Conservation (phyloP, 768 basidiomycete species). For the Polyporus arcularius region DNA sequence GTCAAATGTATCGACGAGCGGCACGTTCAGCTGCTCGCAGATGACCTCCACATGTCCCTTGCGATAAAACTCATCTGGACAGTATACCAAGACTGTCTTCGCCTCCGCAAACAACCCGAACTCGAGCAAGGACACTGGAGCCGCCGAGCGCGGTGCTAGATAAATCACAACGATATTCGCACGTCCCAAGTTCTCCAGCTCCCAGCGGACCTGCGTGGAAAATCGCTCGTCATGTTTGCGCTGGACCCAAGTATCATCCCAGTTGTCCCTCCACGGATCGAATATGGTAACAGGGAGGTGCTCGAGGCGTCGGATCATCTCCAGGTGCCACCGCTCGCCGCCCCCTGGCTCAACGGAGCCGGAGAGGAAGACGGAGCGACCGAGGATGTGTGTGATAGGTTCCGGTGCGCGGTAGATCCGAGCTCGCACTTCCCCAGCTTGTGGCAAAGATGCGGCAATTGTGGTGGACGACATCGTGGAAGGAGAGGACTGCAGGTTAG, state of each 20-base stretch:
- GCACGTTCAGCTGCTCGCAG: neutral
- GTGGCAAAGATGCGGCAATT: neutral
- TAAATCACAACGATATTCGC: neutral
- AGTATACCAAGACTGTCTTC: neutral
- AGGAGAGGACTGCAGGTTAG: too few species aligned
- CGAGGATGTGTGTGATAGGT: neutral
- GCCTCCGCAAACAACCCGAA: neutral
- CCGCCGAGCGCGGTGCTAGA: neutral
- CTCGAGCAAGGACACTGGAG: slow-evolving; percentile 2
- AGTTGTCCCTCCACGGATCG: slow-evolving; percentile 1
- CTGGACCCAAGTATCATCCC: neutral
- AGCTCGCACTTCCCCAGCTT: neutral
- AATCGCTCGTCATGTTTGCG: neutral
- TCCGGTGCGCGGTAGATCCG: neutral
- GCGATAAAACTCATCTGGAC: neutral
- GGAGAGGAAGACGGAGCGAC: slow-evolving; percentile 3
- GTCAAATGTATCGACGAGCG: neutral
- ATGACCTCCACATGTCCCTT: neutral
- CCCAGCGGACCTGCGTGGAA: neutral
- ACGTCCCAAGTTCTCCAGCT: neutral
- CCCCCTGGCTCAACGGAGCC: neutral
- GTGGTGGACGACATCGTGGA: neutral
- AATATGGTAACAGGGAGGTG: slow-evolving; percentile 1
- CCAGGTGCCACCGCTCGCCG: neutral
- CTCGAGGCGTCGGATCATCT: neutral